Evolutionary conservation across 148 eudicot genomes (phyloP).

Genomic region (Fagopyrum homotropicum): DNA sequence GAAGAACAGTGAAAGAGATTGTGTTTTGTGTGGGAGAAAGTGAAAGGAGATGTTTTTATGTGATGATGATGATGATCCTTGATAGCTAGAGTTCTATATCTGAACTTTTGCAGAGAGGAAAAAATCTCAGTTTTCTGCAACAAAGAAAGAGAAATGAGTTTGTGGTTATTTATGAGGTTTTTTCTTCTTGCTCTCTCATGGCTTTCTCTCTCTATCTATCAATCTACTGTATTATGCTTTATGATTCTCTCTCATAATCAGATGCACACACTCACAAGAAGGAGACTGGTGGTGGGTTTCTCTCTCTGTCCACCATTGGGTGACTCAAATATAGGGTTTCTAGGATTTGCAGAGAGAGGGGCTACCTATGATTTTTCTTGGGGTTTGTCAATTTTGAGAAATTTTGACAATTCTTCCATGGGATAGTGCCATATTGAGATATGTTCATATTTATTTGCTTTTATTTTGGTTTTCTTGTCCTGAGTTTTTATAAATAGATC

Average conservation of each 20-base stretch:
- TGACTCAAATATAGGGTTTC: background rate
- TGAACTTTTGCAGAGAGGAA: conserved; percentile 6
- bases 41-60: background rate
- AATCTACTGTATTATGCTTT: background rate
- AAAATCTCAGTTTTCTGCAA: background rate
- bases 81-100: background rate
- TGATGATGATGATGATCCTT: conserved; percentile 1
- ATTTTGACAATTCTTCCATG: conserved; percentile 1
- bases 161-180: background rate
- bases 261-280: conserved; percentile 5
- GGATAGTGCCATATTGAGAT: background rate
- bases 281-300: background rate
- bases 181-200: background rate
- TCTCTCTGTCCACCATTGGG: conserved; percentile 6
- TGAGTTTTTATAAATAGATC: background rate
- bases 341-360: conserved; percentile 1
- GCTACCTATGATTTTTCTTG: background rate
- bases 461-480: background rate
- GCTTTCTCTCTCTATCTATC: background rate
- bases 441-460: background rate
- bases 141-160: background rate
- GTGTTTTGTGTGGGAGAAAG: conserved; percentile 6
- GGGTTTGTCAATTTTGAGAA: conserved; percentile 8
- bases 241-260: conserved; percentile 4
- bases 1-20: conserved; percentile 15